Evolutionary conservation across 225 moss, liverwort and hornwort genomes (phyloP), one percentile per base, ranked within the genome.

Genomic region (Sphagnum contortum): DNA sequence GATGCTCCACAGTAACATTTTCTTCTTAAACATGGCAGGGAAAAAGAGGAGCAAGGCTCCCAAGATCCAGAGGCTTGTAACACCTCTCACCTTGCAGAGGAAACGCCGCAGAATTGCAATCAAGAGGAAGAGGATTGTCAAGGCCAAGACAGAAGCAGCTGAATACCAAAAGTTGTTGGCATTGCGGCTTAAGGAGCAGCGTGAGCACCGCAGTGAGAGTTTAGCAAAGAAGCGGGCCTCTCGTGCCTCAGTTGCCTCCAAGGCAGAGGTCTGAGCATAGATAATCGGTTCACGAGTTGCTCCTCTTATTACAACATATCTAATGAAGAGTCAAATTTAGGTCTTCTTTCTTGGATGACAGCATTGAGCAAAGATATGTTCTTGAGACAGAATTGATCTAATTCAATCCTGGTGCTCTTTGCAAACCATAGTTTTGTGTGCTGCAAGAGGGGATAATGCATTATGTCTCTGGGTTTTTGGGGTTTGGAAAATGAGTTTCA

Each of bases 21-120:
- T 3, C 12, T 10, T 48, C 8, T 55, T 3, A 50, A 12, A 12
- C 45, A 1, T 11, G 13, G 49, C 80, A 94, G 94, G 94, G 55
- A 88, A 94, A 76, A 94, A 94, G 79, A 79, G 86, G 65, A 91
- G 89, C 80, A 94, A 94, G 80, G 94, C 94, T 9, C 91, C 94
- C 2, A 91, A 94, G 71, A 94, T 94, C 69, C 91, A 91, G 74
- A 85, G 91, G 71, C 83, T 94, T 12, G 94, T 94, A 45, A 94
- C 91, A 13, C 94, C 94, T 10, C 72, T 88, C 50, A 94, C 91
- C 0, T 79, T 91, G 62, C 91, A 91, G 84, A 87, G 91, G 72
- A 91, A 94, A 76, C 94, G 89, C 11, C 71, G 13, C 50, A 84
- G 89, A 83, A 49, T 94, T 45, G 83, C 94, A 4, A 62, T 89